These are phyloP conservation scores for Talaromyces liani DNA, from an alignment of 495 filamentous ascomycete genomes.

Conservation along the genomic window DNA sequence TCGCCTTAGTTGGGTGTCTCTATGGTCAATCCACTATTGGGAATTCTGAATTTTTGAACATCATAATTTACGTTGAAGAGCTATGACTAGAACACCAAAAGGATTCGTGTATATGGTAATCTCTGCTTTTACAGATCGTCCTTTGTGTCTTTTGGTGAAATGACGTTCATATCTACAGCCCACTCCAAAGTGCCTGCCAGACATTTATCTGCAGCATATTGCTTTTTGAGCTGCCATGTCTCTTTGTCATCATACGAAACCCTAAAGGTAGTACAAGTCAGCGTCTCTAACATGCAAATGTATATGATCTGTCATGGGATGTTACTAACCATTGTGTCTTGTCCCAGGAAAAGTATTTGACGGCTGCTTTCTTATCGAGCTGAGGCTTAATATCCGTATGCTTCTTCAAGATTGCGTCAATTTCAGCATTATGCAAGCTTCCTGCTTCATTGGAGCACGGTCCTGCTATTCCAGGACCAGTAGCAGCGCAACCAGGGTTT, in stretches of 20 bases:
- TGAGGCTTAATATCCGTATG: conserved; percentile 15
- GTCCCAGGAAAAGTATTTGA: conserved; percentile 27
- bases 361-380: conserved; percentile 14
- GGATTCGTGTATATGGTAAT: neutral
- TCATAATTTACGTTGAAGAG: neutral
- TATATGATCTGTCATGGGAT: no score
- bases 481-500: conserved; percentile 18
- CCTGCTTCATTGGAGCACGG: conserved; percentile 19
- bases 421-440: conserved; percentile 20
- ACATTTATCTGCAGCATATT: conserved; percentile 27
- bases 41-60: neutral
- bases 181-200: conserved; percentile 33
- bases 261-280: conserved; percentile 12
- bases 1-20: neutral
- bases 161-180: conserved; percentile 20
- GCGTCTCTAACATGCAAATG: conserved; percentile 10
- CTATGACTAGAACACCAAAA: neutral
- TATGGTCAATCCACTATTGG: neutral
- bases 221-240: conserved; percentile 31
- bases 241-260: conserved; percentile 33
- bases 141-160: neutral
- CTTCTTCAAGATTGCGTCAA: conserved; percentile 16
- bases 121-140: neutral
- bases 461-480: conserved; percentile 15
- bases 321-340: conserved; percentile 11